Percentiles rank a stretch among this genome's conserved stretches.
These are phyloP conservation scores for Taxawa tesnikishii DNA, from an alignment of 2,329 filamentous ascomycete genomes.

Conservation along the genomic window DNA sequence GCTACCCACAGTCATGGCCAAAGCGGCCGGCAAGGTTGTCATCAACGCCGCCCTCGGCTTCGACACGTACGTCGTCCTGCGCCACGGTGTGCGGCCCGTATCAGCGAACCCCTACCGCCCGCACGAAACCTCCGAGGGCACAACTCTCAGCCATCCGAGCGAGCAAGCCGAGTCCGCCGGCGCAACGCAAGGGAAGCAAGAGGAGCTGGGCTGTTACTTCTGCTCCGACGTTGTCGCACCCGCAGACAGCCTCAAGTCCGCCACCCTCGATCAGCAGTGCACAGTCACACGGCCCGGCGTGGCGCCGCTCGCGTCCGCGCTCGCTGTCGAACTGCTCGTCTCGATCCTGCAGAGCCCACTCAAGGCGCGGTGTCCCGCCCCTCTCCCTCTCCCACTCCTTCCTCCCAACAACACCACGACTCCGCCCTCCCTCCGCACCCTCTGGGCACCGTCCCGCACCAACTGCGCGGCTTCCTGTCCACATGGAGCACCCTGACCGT, in stretches of 20 bases:
- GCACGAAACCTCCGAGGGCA: slow-evolving; percentile 1
- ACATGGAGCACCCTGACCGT: slow-evolving; percentile 65
- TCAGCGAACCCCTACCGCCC: slow-evolving; percentile 12
- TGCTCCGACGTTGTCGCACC: slow-evolving; percentile 97
- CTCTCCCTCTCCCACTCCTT: slow-evolving; percentile 14
- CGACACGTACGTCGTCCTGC: slow-evolving; percentile 94
- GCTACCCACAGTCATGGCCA: slow-evolving; percentile 93
- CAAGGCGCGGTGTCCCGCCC: slow-evolving; percentile 25
- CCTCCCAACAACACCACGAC: slow-evolving; percentile 8
- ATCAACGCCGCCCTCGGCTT: slow-evolving; percentile 95
- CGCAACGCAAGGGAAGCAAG: slow-evolving; percentile 25
- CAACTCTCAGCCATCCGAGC: not conserved
- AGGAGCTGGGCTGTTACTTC: slow-evolving; percentile 87
- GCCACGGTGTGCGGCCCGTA: slow-evolving; percentile 58
- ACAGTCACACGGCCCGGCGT: slow-evolving; percentile 91
- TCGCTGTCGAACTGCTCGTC: slow-evolving; percentile 80
- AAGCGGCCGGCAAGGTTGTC: slow-evolving; percentile 83
- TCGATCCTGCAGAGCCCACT: slow-evolving; percentile 64
- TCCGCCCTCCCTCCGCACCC: slow-evolving; percentile 31
- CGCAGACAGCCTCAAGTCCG: slow-evolving; percentile 84
- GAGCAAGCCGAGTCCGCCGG: slow-evolving; percentile 23
- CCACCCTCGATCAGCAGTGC: slow-evolving; percentile 94
- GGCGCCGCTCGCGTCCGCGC: slow-evolving; percentile 80
- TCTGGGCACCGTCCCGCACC: slow-evolving; percentile 61
- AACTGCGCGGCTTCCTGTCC: slow-evolving; percentile 65